Conservation (phyloP, 768 basidiomycete species). For the Suillus alpinus region DNA sequence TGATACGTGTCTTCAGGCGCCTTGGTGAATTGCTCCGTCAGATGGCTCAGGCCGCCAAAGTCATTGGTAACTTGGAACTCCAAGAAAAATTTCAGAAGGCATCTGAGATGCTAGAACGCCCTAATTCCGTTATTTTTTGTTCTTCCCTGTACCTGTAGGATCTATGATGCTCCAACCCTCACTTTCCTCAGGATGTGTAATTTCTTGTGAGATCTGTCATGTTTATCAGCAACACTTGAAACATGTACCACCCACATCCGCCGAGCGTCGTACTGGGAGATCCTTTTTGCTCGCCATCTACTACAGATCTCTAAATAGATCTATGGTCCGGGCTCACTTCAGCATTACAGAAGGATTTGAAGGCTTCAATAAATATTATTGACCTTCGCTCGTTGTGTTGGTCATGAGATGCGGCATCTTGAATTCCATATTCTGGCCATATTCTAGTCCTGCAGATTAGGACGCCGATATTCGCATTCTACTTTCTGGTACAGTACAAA, state of each 20-base stretch:
- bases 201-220: not conserved
- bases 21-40: slow-evolving; percentile 92
- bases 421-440: not conserved
- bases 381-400: not conserved
- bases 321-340: not conserved
- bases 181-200: not conserved
- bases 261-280: too few relatives aligned
- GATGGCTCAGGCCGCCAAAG: slow-evolving; percentile 94
- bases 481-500: not conserved
- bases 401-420: not conserved
- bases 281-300: not conserved
- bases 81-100: slow-evolving; percentile 92
- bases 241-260: not conserved
- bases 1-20: slow-evolving; percentile 95
- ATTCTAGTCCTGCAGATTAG: not conserved
- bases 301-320: not conserved
- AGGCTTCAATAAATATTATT: not conserved
- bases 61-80: slow-evolving; percentile 92
- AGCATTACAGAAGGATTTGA: not conserved
- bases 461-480: not conserved
- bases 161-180: not conserved
- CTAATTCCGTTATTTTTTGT: slow-evolving; percentile 91
- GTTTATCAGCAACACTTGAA: not conserved
- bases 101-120: slow-evolving; percentile 89
- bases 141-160: slow-evolving; percentile 75